Evolutionary conservation across 441 rosid species (phyloP).

Genomic region (Macaranga tanarius): DNA sequence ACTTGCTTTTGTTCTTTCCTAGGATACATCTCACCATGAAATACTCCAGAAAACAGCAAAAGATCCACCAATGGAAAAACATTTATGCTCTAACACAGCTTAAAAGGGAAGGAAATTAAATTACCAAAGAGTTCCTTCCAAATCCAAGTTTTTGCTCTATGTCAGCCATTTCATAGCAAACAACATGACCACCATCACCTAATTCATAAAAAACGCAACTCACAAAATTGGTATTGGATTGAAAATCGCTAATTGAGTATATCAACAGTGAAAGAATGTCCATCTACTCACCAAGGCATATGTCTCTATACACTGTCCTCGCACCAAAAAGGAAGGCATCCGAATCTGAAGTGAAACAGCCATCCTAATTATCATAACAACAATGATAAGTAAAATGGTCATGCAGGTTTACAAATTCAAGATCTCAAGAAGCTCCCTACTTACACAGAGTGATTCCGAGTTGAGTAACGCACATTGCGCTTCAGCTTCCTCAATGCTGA

Average conservation of each 20-base stretch:
- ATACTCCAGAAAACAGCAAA: background rate
- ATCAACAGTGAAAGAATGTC: constrained; percentile 2
- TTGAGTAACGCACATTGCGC: constrained; percentile 87
- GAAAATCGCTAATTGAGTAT: background rate
- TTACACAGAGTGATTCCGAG: constrained; percentile 81
- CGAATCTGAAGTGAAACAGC: constrained; percentile 90
- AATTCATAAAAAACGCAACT: constrained; percentile 32
- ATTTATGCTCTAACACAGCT: constrained; percentile 16
- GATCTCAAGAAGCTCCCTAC: constrained; percentile 25
- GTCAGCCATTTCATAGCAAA: constrained; percentile 91
- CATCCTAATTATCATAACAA: constrained; percentile 54
- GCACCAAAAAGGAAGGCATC: constrained; percentile 95
- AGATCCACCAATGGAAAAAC: background rate
- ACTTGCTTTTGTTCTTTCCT: background rate
- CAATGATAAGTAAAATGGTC: background rate
- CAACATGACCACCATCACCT: constrained; percentile 85
- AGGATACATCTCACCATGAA: constrained; percentile 7
- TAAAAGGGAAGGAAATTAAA: constrained; percentile 22
- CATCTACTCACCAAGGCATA: constrained; percentile 63
- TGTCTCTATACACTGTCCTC: constrained; percentile 85
- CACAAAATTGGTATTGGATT: constrained; percentile 18
- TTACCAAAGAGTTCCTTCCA: constrained; percentile 91
- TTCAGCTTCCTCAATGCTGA: constrained; percentile 93
- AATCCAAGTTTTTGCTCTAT: constrained; percentile 76
- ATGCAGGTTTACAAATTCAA: background rate